phyloP scores from a whole-genome alignment of 352 stramenopile species.

The Phytophthora tentaculata region DNA sequence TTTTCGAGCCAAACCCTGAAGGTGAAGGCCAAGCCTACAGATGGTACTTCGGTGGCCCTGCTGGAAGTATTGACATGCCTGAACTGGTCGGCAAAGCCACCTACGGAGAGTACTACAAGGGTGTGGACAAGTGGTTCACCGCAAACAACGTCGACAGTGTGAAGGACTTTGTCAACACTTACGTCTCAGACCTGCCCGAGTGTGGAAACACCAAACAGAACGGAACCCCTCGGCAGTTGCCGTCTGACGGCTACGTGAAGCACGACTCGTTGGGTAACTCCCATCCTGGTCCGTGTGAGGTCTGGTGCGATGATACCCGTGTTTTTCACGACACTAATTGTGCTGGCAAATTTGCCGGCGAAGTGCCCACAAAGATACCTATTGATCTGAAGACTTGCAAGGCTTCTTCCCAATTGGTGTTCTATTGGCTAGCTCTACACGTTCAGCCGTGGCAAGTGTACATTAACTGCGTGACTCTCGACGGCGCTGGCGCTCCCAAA shows the following conservation, averaged over 20 bases:
- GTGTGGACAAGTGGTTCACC: constrained; percentile 37
- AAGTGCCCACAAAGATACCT: constrained; percentile 37
- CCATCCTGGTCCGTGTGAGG: constrained; percentile 50
- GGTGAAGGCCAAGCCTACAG: not conserved
- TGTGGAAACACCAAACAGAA: constrained; percentile 37
- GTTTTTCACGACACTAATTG: constrained; percentile 47
- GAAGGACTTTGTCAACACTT: constrained; percentile 37
- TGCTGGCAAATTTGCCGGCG: constrained; percentile 1
- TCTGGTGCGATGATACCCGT: constrained; percentile 50
- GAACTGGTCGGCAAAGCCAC: constrained; percentile 28
- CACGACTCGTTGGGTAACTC: constrained; percentile 37
- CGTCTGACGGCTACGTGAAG: constrained; percentile 30
- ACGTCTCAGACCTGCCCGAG: constrained; percentile 24
- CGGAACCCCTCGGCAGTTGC: constrained; percentile 24
- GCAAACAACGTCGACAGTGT: constrained; percentile 35
- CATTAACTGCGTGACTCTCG: too few species aligned
- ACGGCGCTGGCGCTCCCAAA: too few species aligned
- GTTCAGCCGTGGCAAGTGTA: too few species aligned
- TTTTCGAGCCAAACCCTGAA: constrained; percentile 27
- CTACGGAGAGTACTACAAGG: constrained; percentile 38
- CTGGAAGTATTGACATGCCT: constrained; percentile 33
- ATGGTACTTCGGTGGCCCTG: constrained; percentile 34
- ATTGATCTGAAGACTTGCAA: constrained; percentile 32
- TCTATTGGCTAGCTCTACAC: too few species aligned
- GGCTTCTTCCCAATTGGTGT: too few species aligned